phyloP scores from a whole-genome alignment of 208 protist genomes.

The Acanthamoeba pearcei region DNA sequence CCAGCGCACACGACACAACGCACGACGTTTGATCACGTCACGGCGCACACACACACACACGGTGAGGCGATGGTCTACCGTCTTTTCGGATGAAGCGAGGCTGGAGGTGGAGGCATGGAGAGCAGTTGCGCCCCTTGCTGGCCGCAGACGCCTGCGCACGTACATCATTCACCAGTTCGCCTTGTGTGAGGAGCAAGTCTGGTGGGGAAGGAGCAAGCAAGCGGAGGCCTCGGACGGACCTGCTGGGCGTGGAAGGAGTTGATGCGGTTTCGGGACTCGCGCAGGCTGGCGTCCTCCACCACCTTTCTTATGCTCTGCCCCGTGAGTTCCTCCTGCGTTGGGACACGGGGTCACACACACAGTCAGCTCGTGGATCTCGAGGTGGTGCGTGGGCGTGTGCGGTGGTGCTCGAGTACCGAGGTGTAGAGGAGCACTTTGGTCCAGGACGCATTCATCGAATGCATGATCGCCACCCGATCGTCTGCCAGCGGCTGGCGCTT shows the following conservation, averaged over 20 bases:
- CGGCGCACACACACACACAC: background rate
- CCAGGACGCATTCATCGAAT: background rate
- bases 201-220: background rate
- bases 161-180: background rate
- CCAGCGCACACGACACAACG: background rate
- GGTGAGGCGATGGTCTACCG: background rate
- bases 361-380: background rate
- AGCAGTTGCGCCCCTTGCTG: conserved; percentile 34
- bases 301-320: conserved; percentile 39
- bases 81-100: conserved; percentile 35
- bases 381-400: background rate
- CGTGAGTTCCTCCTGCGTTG: conserved; percentile 10
- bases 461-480: conserved; percentile 40
- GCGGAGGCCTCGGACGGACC: background rate
- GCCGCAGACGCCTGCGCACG: background rate
- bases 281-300: conserved; percentile 42
- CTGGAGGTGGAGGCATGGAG: conserved; percentile 43
- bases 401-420: background rate
- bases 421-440: background rate
- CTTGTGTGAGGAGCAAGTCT: background rate
- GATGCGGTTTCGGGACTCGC: conserved; percentile 42
- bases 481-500: conserved; percentile 57
- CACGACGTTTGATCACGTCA: background rate
- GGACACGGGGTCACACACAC: background rate
- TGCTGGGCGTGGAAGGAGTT: conserved; percentile 62